Percentiles rank a stretch among this genome's conserved stretches.
Evolutionary conservation across 176 grass and related monocot species (phyloP).

Genomic region (Carex myosuroides): DNA sequence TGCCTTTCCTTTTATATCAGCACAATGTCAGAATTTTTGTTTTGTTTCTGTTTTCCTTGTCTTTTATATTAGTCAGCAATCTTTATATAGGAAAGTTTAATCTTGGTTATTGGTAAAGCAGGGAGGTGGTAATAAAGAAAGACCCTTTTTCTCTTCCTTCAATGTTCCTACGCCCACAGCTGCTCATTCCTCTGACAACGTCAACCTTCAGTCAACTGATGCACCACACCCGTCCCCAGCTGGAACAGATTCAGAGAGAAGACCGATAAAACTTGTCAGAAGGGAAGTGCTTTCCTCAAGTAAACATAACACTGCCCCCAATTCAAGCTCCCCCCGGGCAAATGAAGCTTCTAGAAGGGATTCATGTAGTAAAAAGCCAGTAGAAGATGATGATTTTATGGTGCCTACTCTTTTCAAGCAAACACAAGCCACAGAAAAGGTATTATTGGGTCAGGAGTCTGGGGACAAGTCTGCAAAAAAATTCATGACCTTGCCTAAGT

Average conservation of each 20-base stretch:
- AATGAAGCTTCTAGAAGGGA: conserved; percentile 33
- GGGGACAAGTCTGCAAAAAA: background rate
- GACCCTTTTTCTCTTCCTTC: conserved; percentile 43
- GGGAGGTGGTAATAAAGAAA: conserved; percentile 36
- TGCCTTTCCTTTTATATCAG: background rate
- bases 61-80: background rate
- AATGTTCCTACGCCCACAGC: conserved; percentile 37
- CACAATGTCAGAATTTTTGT: background rate
- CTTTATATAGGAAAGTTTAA: background rate
- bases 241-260: background rate
- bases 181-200: conserved; percentile 27
- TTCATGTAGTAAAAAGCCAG: conserved; percentile 22
- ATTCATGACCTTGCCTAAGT: background rate
- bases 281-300: conserved; percentile 3
- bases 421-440: background rate
- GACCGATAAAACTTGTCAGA: conserved; percentile 15
- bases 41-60: background rate
- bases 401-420: conserved; percentile 45
- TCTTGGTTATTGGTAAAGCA: conserved; percentile 26
- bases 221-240: background rate
- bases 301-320: background rate
- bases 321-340: background rate
- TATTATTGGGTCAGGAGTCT: conserved; percentile 18
- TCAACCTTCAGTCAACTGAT: conserved; percentile 31
- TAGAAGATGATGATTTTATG: conserved; percentile 53